Base-by-base conservation (phyloP, 805 yeast genomes). In the Ogataea degrootiae region DNA sequence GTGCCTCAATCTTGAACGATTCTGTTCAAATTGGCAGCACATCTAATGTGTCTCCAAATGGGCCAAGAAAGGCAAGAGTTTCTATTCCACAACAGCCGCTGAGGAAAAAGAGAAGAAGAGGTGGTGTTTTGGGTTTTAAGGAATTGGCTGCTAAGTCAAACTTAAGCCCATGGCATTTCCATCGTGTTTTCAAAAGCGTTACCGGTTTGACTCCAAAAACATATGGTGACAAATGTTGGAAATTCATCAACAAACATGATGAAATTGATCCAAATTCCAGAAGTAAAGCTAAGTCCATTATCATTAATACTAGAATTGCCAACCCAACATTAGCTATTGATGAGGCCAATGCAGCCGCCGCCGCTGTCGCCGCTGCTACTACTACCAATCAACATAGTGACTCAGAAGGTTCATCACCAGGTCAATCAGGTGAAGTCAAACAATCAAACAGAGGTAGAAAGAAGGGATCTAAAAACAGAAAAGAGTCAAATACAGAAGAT, bases 81-180 rank as follows among this genome's bases (percentile, higher is more conserved):
- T 39, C 53, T n/a, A 42, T 50, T 29, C 46, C 51, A 12, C 48
- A 50, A 40, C 49, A 50, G 12, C 53, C 55, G 7, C 60, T 62
- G 36, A 69, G 63, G 43, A 73, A 73, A 64, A 74, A 75, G 62
- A 75, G 78, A 62, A 78, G 86, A 71, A 73, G 88, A 65, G 92
- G 92, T 17, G 90, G 89, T 38, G 87, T 84, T 11, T 67, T 85
- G 41, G 92, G 91, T 0, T 89, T 89, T 70, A 86, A 87, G 64
- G 96, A 89, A 63, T 74, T 89, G 60, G 96, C 96, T 8, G 82
- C 87, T 19, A 85, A 88, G 61, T 83, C 90, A 9, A 85, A 85
- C 55, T 74, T 89, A 49, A 79, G 88, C 11, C 94, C 96, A 23
- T 89, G 96, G 96, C 96, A 89, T 66, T 89, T 89, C 67, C 96